Percentiles rank a stretch among this genome's conserved stretches.
phyloP scores from a whole-genome alignment of 2,329 filamentous ascomycete genomes.

The Colletotrichum euphorbiae region DNA sequence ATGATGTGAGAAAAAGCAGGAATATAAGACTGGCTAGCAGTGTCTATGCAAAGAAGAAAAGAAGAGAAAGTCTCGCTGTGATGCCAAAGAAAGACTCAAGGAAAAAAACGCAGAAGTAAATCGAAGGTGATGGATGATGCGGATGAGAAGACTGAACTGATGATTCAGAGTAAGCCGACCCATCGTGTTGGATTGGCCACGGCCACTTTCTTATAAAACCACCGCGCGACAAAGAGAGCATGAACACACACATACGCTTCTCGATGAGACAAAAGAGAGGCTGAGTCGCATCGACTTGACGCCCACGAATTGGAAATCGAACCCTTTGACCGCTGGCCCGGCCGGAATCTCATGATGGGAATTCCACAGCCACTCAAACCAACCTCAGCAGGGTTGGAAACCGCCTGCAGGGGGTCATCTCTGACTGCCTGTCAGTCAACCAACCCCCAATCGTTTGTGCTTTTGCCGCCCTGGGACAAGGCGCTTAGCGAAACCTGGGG shows the following conservation, averaged over 20 bases:
- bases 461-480: constrained; percentile 9
- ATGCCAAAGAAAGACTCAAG: constrained; percentile 17
- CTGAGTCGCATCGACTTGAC: constrained; percentile 25
- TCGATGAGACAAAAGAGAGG: neutral
- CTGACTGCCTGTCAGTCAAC: constrained; percentile 26
- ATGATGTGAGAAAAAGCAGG: neutral
- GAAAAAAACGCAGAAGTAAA: neutral
- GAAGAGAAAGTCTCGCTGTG: constrained; percentile 2
- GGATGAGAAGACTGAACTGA: constrained; percentile 1
- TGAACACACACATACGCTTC: neutral
- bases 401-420: constrained; percentile 4
- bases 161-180: constrained; percentile 5
- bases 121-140: neutral
- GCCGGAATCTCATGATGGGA: constrained; percentile 12
- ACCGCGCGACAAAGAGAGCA: constrained; percentile 6
- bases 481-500: constrained; percentile 45
- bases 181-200: neutral
- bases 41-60: neutral
- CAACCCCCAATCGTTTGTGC: constrained; percentile 17
- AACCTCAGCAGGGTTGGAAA: neutral
- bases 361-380: constrained; percentile 20
- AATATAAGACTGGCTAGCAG: constrained; percentile 4
- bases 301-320: constrained; percentile 16
- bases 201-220: constrained; percentile 20
- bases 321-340: constrained; percentile 5